phyloP scores from a whole-genome alignment of 331 rosid genomes.

The Rhamnella rubrinervis region DNA sequence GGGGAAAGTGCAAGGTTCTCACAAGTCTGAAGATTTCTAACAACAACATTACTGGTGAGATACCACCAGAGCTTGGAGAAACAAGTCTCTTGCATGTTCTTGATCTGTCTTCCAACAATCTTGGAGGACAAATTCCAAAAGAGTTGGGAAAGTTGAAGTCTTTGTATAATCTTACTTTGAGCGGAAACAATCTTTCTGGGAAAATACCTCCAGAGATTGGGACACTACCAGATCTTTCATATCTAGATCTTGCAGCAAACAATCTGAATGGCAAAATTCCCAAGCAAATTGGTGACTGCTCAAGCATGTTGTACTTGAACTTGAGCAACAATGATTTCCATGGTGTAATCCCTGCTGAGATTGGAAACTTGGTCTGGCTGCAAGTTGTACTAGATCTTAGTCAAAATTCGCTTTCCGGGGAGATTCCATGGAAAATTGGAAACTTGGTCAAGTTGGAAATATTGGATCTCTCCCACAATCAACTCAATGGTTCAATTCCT shows the following conservation, averaged over 20 bases:
- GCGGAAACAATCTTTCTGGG: constrained; percentile 22
- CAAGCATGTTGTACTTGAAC: constrained; percentile 21
- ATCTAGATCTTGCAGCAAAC: constrained; percentile 15
- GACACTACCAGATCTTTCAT: constrained; percentile 17
- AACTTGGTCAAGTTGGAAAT: not conserved
- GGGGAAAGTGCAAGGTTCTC: constrained; percentile 17
- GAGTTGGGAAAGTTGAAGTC: constrained; percentile 17
- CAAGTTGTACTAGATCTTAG: constrained; percentile 20
- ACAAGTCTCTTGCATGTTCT: constrained; percentile 16
- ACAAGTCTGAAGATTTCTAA: constrained; percentile 21
- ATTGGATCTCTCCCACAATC: no score
- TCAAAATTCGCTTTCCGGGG: constrained; percentile 17
- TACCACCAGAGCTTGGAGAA: constrained; percentile 25
- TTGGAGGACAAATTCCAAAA: constrained; percentile 18
- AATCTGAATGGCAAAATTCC: constrained; percentile 24
- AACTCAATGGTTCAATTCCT: no score
- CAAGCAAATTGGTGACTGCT: constrained; percentile 16
- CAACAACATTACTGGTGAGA: constrained; percentile 16
- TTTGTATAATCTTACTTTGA: constrained; percentile 14
- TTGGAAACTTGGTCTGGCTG: constrained; percentile 12
- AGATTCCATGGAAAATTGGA: constrained; percentile 8
- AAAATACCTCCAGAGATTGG: constrained; percentile 18
- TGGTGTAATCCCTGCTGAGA: constrained; percentile 12
- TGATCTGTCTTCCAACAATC: constrained; percentile 9
- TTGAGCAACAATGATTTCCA: constrained; percentile 14